These are phyloP conservation scores for Rhododendron williamsianum DNA, from an alignment of 148 eudicot genomes.

Conservation along the genomic window DNA sequence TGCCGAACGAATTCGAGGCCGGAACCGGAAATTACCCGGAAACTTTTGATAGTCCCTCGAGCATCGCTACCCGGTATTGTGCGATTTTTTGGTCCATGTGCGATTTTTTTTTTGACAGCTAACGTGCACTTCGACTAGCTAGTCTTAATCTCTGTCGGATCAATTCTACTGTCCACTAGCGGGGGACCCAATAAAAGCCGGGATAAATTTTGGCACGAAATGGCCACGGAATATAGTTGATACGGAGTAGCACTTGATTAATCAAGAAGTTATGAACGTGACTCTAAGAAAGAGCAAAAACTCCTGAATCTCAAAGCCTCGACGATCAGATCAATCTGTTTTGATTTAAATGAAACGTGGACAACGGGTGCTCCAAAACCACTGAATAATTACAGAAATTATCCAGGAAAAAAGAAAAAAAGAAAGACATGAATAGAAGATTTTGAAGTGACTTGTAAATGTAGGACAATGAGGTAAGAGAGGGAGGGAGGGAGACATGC, in stretches of 20 bases:
- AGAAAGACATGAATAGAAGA: background rate
- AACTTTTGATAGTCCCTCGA: too few relatives aligned
- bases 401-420: background rate
- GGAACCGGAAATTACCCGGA: background rate
- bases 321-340: background rate
- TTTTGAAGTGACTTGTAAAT: slow-evolving; percentile 7
- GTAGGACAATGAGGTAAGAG: background rate
- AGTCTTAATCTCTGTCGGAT: too few relatives aligned
- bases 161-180: too few relatives aligned
- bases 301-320: background rate
- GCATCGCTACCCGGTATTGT: background rate
- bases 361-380: background rate
- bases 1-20: background rate
- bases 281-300: too few relatives aligned
- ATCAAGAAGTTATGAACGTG: too few relatives aligned
- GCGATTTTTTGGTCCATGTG: too few relatives aligned
- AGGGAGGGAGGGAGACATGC: background rate
- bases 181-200: too few relatives aligned
- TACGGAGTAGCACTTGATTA: too few relatives aligned
- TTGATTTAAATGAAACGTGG: background rate
- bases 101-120: too few relatives aligned
- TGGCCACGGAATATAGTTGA: too few relatives aligned
- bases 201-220: background rate
- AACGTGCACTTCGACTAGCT: too few relatives aligned
- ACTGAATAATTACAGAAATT: background rate